Base-by-base conservation (phyloP, 192 early-diverging fungal genomes). In the Coemansia sp. region DNA sequence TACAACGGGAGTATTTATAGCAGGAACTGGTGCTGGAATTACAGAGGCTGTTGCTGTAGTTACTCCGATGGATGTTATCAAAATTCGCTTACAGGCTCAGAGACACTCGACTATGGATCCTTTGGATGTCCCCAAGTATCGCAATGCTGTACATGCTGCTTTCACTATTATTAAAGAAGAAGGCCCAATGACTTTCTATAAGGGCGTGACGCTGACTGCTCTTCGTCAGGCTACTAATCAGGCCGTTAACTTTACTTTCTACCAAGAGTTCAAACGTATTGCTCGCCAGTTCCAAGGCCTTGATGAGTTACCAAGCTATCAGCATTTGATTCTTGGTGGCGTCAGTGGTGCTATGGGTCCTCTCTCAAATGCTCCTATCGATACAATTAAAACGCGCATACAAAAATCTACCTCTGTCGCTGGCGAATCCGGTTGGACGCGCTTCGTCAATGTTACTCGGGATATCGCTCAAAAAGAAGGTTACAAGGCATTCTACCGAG, bases 41-140 rank as follows among this genome's bases (percentile, higher is more conserved):
- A 98, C 96, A 22, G 96, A 98, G 78, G 92, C 94, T 16, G 88
- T 98, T 4, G 56, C 92, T 21, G 95, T 97, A 41, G 96, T 97
- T 21, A 97, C 96, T 4, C 96, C 96, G 22, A 97, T 98, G 96
- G 96, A 98, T 59, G 93, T 98, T 24, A 91, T 98, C 82, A 98
- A 98, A 84, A 98, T 98, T 68, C 93, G 96, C 69, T 82, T 98
- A 58, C 96, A 98, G 76, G 93, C 94, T 1, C 94, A 97, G 77
- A 84, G 93, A 19, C 94, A 97, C 69, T 96, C 94, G 28, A 95
- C 94, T 85, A 86, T 94, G 14, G 96, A 98, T 79, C 96, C 96
- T 8, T 82, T 96, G 67, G 96, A 98, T 60, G 81, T 95, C 23
- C 94, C 95, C 26, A 97, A 96, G 85, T 98, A 98, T 83, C 87